phyloP scores from a whole-genome alignment of 164 flowering plant genomes.

The Protea cynaroides region DNA sequence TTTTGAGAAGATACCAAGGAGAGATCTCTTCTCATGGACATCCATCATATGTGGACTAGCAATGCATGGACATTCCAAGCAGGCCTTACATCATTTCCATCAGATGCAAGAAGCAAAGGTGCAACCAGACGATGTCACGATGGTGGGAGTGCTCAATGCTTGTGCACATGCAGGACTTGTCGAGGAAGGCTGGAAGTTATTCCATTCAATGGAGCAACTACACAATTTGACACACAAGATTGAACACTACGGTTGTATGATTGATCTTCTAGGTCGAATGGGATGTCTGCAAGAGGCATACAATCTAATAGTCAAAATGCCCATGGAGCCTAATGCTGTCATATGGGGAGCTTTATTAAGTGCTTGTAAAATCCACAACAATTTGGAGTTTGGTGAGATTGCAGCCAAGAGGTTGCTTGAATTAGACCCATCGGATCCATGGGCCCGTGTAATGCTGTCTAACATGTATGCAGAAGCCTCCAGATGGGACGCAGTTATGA shows the following conservation, averaged over 20 bases:
- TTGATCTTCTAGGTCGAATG: conserved; percentile 28
- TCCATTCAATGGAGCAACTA: conserved; percentile 14
- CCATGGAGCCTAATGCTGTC: conserved; percentile 23
- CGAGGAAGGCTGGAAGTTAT: conserved; percentile 17
- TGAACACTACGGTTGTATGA: conserved; percentile 28
- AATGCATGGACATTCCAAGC: conserved; percentile 23
- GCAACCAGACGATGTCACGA: conserved; percentile 19
- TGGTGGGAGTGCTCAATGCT: conserved; percentile 26
- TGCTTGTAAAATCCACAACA: conserved; percentile 31
- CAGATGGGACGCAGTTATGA: conserved; percentile 24
- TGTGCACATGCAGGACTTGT: conserved; percentile 30
- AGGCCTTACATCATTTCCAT: conserved; percentile 15
- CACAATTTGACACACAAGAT: conserved; percentile 16
- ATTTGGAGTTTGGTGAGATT: conserved; percentile 25
- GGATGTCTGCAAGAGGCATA: conserved; percentile 20
- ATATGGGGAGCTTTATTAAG: conserved; percentile 28
- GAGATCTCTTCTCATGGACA: conserved; percentile 28
- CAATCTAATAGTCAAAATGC: conserved; percentile 22
- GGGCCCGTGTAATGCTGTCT: conserved; percentile 23
- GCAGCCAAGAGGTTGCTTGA: conserved; percentile 22
- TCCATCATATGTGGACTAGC: conserved; percentile 25
- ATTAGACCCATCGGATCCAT: conserved; percentile 26
- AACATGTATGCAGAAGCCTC: conserved; percentile 27
- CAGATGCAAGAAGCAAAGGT: conserved; percentile 16
- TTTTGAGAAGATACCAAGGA: conserved; percentile 16